Evolutionary conservation across 306 rosid genomes (phyloP).

Genomic region (Cucurbita pepo): DNA sequence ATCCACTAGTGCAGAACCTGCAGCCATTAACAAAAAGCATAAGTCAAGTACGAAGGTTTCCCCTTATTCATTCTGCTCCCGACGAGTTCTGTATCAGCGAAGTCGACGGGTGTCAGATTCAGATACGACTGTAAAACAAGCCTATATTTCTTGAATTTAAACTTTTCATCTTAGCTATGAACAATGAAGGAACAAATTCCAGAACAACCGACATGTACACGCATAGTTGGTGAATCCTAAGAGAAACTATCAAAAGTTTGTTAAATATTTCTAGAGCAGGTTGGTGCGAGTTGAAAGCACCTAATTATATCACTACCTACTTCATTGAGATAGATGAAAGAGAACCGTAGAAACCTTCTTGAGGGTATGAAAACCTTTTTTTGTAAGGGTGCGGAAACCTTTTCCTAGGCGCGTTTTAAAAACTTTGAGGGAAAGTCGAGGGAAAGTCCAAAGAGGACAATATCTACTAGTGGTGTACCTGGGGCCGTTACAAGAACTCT

Average conservation of each 20-base stretch:
- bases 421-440: too few relatives aligned
- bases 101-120: not conserved
- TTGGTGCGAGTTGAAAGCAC: not conserved
- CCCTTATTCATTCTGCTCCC: not conserved
- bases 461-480: too few relatives aligned
- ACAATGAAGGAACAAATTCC: not conserved
- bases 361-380: too few relatives aligned
- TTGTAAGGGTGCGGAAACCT: too few relatives aligned
- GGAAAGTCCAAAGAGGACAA: too few relatives aligned
- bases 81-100: not conserved
- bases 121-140: not conserved
- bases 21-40: not conserved
- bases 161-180: not conserved
- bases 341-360: not conserved
- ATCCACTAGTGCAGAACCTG: conserved; percentile 97
- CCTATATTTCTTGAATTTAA: not conserved
- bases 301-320: not conserved
- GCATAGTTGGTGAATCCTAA: not conserved
- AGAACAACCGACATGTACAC: not conserved
- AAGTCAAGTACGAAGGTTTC: not conserved
- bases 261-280: not conserved
- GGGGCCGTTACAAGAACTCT: too few relatives aligned
- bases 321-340: not conserved
- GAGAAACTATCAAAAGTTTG: not conserved
- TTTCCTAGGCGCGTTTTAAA: too few relatives aligned